Percentiles rank a stretch among this genome's conserved stretches.
Conservation (phyloP, 148 eudicot genomes). For the Rhododendron williamsianum region DNA sequence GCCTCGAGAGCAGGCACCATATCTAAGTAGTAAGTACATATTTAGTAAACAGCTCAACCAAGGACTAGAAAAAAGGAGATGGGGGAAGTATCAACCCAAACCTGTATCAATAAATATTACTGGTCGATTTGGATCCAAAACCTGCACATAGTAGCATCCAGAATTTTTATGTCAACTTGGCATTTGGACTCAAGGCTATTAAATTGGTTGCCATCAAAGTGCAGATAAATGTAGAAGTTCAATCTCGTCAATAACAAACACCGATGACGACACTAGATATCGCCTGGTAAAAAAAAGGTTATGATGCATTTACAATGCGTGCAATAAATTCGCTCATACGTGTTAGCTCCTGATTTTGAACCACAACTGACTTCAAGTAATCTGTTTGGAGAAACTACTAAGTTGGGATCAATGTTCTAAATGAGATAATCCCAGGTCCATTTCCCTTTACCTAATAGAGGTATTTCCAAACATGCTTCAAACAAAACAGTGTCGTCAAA, state of each 20-base stretch:
- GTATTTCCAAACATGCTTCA: background rate
- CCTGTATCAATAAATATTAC: slow-evolving; percentile 95
- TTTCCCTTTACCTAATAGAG: background rate
- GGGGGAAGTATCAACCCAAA: slow-evolving; percentile 20
- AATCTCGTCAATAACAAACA: background rate
- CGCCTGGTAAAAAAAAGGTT: background rate
- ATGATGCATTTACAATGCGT: background rate
- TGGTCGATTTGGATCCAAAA: slow-evolving; percentile 54
- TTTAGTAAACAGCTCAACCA: slow-evolving; percentile 16
- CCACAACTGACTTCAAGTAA: background rate
- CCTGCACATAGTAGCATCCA: slow-evolving; percentile 36
- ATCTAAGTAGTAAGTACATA: slow-evolving; percentile 37
- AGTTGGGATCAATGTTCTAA: background rate
- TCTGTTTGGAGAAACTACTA: background rate
- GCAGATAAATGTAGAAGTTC: background rate
- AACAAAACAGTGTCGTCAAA: background rate
- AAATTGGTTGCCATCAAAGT: background rate
- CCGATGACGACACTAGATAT: background rate
- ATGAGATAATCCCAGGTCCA: background rate
- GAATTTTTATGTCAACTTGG: background rate
- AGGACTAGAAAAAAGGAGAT: background rate
- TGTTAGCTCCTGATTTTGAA: background rate
- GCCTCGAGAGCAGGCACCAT: slow-evolving; percentile 72
- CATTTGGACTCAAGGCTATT: background rate
- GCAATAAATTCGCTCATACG: background rate